These are phyloP conservation scores for Phalaenopsis equestris DNA, from an alignment of 106 monocot species.

Conservation along the genomic window DNA sequence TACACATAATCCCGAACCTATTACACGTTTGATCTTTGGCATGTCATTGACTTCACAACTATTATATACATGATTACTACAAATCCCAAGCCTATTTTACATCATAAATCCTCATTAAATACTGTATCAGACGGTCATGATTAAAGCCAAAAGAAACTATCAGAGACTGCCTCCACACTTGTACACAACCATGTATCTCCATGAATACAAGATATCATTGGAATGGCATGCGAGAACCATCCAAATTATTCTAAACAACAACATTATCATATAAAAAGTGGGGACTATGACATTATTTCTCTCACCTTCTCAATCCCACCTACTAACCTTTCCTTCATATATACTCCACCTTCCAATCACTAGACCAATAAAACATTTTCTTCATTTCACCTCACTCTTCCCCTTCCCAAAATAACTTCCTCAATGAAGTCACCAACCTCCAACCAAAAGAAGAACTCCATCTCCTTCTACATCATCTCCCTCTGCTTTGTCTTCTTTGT, in stretches of 20 bases:
- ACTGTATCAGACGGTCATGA: no score
- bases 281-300: constrained; percentile 4
- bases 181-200: background rate
- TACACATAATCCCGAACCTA: no score
- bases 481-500: constrained; percentile 39
- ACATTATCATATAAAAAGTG: constrained; percentile 1
- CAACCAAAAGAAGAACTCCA: constrained; percentile 17
- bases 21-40: no score
- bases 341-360: background rate
- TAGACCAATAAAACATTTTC: background rate
- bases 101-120: no score
- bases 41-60: no score
- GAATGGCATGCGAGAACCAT: constrained; percentile 1
- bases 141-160: background rate
- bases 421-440: constrained; percentile 11
- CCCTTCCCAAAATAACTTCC: background rate
- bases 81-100: no score
- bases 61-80: no score
- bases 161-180: background rate
- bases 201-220: constrained; percentile 3
- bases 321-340: constrained; percentile 7
- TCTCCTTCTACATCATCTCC: constrained; percentile 23
- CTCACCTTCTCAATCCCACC: background rate
- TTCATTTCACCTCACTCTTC: background rate
- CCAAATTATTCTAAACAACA: constrained; percentile 3